phyloP scores from a whole-genome alignment of 495 filamentous ascomycete species.

The Hypoxylon perforatum region DNA sequence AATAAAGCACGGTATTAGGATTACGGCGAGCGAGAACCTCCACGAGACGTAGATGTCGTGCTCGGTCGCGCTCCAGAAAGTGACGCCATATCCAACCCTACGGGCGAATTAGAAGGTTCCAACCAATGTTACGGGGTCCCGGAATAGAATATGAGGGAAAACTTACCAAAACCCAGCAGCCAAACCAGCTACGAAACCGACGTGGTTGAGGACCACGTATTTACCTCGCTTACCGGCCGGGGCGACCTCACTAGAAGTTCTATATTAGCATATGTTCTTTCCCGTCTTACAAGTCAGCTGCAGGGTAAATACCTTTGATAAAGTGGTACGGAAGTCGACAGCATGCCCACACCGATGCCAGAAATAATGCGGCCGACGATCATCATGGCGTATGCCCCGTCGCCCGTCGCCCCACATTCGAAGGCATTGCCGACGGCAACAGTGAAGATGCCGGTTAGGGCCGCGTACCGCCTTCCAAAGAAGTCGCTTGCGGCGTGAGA shows the following conservation, averaged over 20 bases:
- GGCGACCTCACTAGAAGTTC: conserved; percentile 58
- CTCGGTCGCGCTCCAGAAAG: conserved; percentile 50
- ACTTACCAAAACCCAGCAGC: conserved; percentile 64
- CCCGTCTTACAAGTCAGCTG: not conserved
- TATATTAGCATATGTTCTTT: not conserved
- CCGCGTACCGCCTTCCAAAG: conserved; percentile 62
- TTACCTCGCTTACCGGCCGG: conserved; percentile 63
- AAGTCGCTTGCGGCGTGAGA: conserved; percentile 59
- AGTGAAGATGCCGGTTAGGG: conserved; percentile 56
- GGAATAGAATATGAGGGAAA: not conserved
- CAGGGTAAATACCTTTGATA: conserved; percentile 60
- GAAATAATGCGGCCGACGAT: conserved; percentile 63
- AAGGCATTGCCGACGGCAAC: conserved; percentile 60
- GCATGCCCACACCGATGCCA: conserved; percentile 61
- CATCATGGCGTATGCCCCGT: conserved; percentile 61
- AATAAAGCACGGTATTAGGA: conserved; percentile 56
- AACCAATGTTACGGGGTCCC: not conserved
- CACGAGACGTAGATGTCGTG: conserved; percentile 52
- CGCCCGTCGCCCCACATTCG: conserved; percentile 54
- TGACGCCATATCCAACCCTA: conserved; percentile 59
- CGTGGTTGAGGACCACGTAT: conserved; percentile 67
- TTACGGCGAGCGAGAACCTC: conserved; percentile 58
- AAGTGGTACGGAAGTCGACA: conserved; percentile 66
- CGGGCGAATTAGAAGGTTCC: conserved; percentile 1
- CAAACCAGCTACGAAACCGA: conserved; percentile 65